Base-by-base conservation (phyloP, 106 monocot genomes). In the Hemerocallis citrina region DNA sequence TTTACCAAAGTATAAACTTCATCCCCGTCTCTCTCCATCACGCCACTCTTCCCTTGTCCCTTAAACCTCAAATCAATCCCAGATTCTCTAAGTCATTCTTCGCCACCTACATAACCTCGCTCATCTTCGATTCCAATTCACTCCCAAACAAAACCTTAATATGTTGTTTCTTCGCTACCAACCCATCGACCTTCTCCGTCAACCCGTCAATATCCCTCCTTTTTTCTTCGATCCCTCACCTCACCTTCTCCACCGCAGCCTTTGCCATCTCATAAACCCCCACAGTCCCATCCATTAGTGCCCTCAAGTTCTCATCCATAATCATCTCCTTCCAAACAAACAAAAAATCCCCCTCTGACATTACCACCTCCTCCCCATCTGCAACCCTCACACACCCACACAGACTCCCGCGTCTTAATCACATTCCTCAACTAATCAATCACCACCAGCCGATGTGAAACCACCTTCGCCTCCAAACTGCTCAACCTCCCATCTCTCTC, bases 1-100 rank as follows among this genome's bases (percentile, higher is more conserved):
- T 20, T 54, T 79, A 98, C 98, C 84, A 98, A 68, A 33, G 69
- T 75, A 81, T 88, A 98, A 69, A 98, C 88, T 80, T 98, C 98
- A 71, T 92, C 81, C 25, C 77, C 82, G 21, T 77, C 74, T 13
- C 35, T 69, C 13, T 51, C 62, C 12, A 52, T 24, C 31, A 29
- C 41, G 32, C 52, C 63, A 44, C 69, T 19, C 16, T 62, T 55
- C 65, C 49, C 50, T 35, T 59, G 59, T 0, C 37, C 64, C 44
- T 76, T 68, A 24, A 84, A 72, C 50, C 57, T 81, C 25, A 96
- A 46, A 68, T 96, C 79, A 28, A 86, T 86, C 8, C 85, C 93
- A 13, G 71, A 83, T 55, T 83, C 89, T 66, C 82, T 77, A 47
- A 86, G 62, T 19, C 96, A 51, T 87, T 75, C 48, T 86, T 79